Percentiles rank a stretch among this genome's conserved stretches.
phyloP scores from a whole-genome alignment of 306 rosid genomes.

The Lathyrus aphaca region DNA sequence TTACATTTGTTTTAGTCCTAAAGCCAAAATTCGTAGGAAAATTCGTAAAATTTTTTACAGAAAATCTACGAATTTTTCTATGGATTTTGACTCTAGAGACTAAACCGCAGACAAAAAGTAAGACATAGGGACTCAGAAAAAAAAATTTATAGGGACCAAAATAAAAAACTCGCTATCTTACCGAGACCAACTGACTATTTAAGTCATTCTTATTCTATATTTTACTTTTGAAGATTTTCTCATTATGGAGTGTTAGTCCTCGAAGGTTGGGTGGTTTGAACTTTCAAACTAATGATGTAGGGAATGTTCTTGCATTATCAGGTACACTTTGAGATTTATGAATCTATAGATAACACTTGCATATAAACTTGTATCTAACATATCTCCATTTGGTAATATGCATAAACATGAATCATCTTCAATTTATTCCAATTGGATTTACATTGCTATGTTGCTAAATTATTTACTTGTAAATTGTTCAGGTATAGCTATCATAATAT shows the following conservation, averaged over 20 bases:
- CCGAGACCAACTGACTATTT: no score
- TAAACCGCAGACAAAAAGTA: no score
- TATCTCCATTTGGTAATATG: neutral
- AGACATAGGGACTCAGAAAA: no score
- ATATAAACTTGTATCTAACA: neutral
- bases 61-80: no score
- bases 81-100: no score
- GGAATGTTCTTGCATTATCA: conserved; percentile 67
- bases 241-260: conserved; percentile 87
- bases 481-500: conserved; percentile 66
- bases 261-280: conserved; percentile 62
- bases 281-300: conserved; percentile 60
- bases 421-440: neutral
- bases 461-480: conserved; percentile 7
- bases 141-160: no score
- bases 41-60: no score
- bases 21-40: no score
- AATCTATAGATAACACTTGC: neutral
- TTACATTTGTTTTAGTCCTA: no score
- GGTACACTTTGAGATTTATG: conserved; percentile 56
- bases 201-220: neutral
- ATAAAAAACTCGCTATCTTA: no score
- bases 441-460: neutral
- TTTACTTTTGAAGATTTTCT: conserved; percentile 57
- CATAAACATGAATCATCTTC: neutral